A percentile compares a stretch with the other conserved stretches of the same genome.
These are phyloP conservation scores for Lentinus brumalis DNA, from an alignment of 768 basidiomycete genomes.

Conservation along the genomic window DNA sequence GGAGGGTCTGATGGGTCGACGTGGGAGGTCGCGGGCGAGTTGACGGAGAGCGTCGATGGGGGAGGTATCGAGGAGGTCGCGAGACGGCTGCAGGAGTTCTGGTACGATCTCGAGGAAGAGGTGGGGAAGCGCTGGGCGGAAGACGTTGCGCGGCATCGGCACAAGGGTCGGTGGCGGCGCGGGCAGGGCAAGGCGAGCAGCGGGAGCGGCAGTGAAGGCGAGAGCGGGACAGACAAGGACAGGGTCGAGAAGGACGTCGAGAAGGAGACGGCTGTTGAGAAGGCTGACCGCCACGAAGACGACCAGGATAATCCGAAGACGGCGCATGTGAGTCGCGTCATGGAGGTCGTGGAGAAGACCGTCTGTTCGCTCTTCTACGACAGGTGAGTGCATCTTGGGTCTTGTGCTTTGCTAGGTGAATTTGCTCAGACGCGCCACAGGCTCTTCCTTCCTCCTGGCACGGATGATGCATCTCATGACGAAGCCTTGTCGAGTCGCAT, in stretches of 20 bases:
- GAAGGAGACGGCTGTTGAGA: slow-evolving; percentile 18
- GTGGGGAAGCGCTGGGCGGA: slow-evolving; percentile 39
- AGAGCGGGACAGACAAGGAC: slow-evolving; percentile 18
- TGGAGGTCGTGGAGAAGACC: slow-evolving; percentile 75
- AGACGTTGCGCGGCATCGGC: slow-evolving; percentile 13
- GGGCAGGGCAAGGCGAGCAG: slow-evolving; percentile 14
- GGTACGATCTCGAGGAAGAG: slow-evolving; percentile 65
- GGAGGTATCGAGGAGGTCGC: slow-evolving; percentile 56
- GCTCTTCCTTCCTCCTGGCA: slow-evolving; percentile 72
- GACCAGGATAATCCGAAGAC: slow-evolving; percentile 43
- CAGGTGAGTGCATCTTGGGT: slow-evolving; percentile 46
- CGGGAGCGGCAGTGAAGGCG: slow-evolving; percentile 19
- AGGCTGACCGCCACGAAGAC: slow-evolving; percentile 26
- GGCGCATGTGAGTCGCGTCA: slow-evolving; percentile 51
- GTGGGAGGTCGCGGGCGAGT: slow-evolving; percentile 16
- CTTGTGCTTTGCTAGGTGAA: neutral
- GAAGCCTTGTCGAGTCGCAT: slow-evolving; percentile 87
- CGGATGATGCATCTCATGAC: slow-evolving; percentile 86
- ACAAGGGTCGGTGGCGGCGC: slow-evolving; percentile 34
- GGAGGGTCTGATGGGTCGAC: slow-evolving; percentile 6
- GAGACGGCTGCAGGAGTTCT: slow-evolving; percentile 71
- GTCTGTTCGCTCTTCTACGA: slow-evolving; percentile 83
- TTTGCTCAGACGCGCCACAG: slow-evolving; percentile 38
- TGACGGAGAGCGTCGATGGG: slow-evolving; percentile 13
- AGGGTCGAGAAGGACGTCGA: neutral